Evolutionary conservation across 495 filamentous ascomycete species (phyloP).

Genomic region (Viridothelium virens): DNA sequence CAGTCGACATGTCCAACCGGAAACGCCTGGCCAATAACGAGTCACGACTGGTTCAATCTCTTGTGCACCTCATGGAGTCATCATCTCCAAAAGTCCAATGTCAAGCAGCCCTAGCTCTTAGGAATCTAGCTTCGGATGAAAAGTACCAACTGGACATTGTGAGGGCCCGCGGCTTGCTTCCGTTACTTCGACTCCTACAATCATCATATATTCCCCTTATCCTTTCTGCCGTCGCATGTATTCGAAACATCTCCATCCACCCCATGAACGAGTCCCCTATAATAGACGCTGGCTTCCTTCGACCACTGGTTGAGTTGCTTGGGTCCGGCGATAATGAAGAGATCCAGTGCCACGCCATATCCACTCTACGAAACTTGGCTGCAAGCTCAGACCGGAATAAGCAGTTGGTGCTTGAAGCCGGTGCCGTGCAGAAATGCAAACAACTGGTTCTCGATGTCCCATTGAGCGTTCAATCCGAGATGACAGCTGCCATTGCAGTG

Average conservation of each 20-base stretch:
- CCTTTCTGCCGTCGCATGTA: constrained; percentile 93
- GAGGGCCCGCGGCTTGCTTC: constrained; percentile 69
- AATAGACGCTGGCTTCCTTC: constrained; percentile 93
- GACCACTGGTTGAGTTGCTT: constrained; percentile 84
- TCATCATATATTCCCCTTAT: constrained; percentile 94
- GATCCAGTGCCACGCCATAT: constrained; percentile 97
- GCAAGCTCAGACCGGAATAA: constrained; percentile 97
- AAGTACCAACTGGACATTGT: constrained; percentile 99
- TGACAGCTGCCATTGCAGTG: constrained; percentile 98
- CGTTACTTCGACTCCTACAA: constrained; percentile 80
- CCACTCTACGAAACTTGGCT: constrained; percentile 88
- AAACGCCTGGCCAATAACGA: constrained; percentile 86
- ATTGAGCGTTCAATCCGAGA: constrained; percentile 91
- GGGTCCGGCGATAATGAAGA: constrained; percentile 97
- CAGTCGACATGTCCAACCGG: constrained; percentile 83
- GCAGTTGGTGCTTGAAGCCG: constrained; percentile 87
- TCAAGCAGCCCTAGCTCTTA: constrained; percentile 86
- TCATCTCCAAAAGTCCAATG: constrained; percentile 97
- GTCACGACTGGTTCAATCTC: constrained; percentile 76
- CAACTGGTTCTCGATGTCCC: constrained; percentile 90
- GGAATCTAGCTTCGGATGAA: constrained; percentile 94
- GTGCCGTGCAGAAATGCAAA: constrained; percentile 97
- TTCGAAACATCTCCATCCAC: constrained; percentile 97
- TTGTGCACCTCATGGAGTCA: constrained; percentile 95
- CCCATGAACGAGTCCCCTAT: constrained; percentile 99